These are phyloP conservation scores for Exophiala oligosperma DNA, from an alignment of 2,329 filamentous ascomycete species.

Conservation along the genomic window DNA sequence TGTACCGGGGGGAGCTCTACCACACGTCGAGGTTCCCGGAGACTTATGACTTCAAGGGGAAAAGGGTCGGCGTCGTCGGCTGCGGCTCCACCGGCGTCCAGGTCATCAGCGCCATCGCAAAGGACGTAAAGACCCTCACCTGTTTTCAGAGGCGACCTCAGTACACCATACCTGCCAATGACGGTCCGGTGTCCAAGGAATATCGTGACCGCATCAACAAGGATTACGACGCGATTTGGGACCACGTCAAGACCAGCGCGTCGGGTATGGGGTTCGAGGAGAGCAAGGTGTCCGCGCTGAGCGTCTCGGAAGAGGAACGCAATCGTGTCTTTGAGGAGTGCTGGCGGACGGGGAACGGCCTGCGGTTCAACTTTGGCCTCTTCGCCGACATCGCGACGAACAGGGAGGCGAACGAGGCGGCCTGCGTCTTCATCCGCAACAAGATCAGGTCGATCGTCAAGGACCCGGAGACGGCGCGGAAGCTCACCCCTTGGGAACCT, in stretches of 20 bases:
- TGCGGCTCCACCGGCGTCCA: constrained; percentile 46
- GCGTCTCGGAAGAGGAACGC: constrained; percentile 6
- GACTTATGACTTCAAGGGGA: constrained; percentile 12
- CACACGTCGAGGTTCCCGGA: constrained; percentile 47
- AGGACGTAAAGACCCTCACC: constrained; percentile 32
- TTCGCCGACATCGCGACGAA: constrained; percentile 40
- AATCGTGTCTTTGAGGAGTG: constrained; percentile 32
- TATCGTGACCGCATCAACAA: constrained; percentile 31
- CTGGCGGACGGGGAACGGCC: constrained; percentile 37
- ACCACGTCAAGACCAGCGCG: constrained; percentile 30
- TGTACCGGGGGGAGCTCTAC: constrained; percentile 40
- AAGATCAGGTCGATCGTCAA: constrained; percentile 53
- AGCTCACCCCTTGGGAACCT: constrained; percentile 16
- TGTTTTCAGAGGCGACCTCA: constrained; percentile 38
- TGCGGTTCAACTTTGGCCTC: constrained; percentile 39
- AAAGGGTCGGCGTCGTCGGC: constrained; percentile 42
- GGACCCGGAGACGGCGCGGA: constrained; percentile 45
- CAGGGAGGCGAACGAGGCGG: constrained; percentile 50
- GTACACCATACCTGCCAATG: constrained; percentile 8
- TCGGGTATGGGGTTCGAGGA: constrained; percentile 21
- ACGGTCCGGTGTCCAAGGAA: constrained; percentile 4
- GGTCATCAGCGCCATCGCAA: constrained; percentile 28
- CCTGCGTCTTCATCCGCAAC: constrained; percentile 57
- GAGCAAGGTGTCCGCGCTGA: constrained; percentile 23
- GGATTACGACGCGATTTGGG: constrained; percentile 35